Base-by-base conservation (phyloP, 108 stramenopile genomes). In the Stephanodiscus triporus region DNA sequence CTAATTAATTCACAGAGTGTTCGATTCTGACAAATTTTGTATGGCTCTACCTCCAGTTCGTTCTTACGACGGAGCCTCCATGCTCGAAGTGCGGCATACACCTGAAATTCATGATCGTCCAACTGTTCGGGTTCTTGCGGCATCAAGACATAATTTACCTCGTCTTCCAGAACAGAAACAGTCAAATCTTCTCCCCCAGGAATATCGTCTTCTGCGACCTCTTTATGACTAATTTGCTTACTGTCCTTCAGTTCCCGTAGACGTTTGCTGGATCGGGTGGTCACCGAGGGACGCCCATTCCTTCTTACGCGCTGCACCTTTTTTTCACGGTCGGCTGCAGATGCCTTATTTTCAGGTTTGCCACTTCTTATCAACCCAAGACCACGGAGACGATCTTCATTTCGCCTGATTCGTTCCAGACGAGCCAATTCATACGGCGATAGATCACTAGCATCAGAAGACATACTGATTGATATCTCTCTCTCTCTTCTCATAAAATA, bases 41-140 rank as follows among this genome's bases (percentile, higher is more conserved):
- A 75, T 7, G 74, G 74, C 20, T 75, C 74, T 10, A 75, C 69
- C 42, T 75, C 74, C 55, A 68, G 43, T 45, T 75, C 74, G 32
- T 69, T 75, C 32, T 75, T 75, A 3, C 67, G 74, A 4, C 56
- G 55, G 2, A 75, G 67, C 26, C 74, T 34, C 74, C 74, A 75
- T 0, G 74, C 54, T 38, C 74, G 74, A 2, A 75, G 68, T 27
- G 58, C 30, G 7, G 61, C 58, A 16, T 69, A 75, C n/a, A 75
- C 74, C 29, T 69, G 74, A 36, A 75, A 75, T 47, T 75, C 74
- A 68, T 70, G 29, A 47, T 75, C 74, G 36, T 75, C 74, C 59
- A 75, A 56, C 17, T 58, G 55, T 16, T 75, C 74, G 13, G 74
- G 53, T 22, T 68, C 74, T 34, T 75, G 54, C 24, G 74, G 74